Conservation (phyloP, 177 flowering plant genomes). For the Vitis hybrid region DNA sequence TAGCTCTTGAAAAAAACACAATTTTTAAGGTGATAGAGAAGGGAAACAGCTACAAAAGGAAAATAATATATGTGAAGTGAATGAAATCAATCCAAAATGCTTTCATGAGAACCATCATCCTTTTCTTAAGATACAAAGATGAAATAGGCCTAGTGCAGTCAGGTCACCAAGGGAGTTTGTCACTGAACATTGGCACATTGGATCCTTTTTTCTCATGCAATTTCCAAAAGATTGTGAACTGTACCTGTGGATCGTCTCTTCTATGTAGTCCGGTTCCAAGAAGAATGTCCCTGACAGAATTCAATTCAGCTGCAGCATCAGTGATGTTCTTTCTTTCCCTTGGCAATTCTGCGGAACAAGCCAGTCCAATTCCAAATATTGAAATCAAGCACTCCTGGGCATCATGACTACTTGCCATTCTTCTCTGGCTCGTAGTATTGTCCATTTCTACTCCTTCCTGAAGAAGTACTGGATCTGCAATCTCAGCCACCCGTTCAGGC, state of each 20-base stretch:
- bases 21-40: too few relatives aligned
- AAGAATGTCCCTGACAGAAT: constrained; percentile 8
- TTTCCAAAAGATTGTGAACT: too few relatives aligned
- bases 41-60: too few relatives aligned
- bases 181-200: too few relatives aligned
- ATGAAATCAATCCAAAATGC: too few relatives aligned
- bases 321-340: constrained; percentile 26
- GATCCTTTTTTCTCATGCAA: too few relatives aligned
- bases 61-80: too few relatives aligned
- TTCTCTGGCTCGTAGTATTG: neutral
- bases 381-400: constrained; percentile 10
- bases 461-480: constrained; percentile 16
- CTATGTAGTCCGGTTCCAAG: neutral
- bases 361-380: constrained; percentile 24
- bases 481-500: neutral
- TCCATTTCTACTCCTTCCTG: neutral
- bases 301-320: constrained; percentile 10
- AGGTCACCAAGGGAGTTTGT: too few relatives aligned
- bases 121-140: too few relatives aligned
- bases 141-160: too few relatives aligned
- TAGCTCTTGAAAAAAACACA: too few relatives aligned
- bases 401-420: neutral
- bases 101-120: too few relatives aligned
- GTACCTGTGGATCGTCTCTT: neutral
- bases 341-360: constrained; percentile 29